Percentiles rank a stretch among this genome's conserved stretches.
phyloP scores from a whole-genome alignment of 345 rosid species.

The Pelargonium nanum region DNA sequence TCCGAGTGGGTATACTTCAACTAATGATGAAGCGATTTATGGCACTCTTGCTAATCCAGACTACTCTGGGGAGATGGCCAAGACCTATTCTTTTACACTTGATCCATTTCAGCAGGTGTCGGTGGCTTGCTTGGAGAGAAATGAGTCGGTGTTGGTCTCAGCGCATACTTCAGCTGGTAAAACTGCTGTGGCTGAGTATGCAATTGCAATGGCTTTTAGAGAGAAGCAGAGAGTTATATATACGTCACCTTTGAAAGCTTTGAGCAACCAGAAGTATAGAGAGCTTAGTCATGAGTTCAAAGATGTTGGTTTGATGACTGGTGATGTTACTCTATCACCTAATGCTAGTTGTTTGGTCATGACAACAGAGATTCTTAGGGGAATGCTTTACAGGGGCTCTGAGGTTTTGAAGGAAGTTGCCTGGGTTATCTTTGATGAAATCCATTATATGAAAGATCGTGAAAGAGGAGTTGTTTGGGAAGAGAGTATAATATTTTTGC shows the following conservation, averaged over 20 bases:
- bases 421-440: slow-evolving; percentile 97
- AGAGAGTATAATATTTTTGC: slow-evolving; percentile 90
- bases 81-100: slow-evolving; percentile 59
- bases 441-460: slow-evolving; percentile 95
- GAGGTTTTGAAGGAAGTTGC: slow-evolving; percentile 96
- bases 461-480: slow-evolving; percentile 99
- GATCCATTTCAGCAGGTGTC: slow-evolving; percentile 90
- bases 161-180: slow-evolving; percentile 98
- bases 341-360: slow-evolving; percentile 92
- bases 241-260: slow-evolving; percentile 90
- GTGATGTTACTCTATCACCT: slow-evolving; percentile 93
- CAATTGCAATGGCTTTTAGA: slow-evolving; percentile 92
- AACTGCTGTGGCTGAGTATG: slow-evolving; percentile 99
- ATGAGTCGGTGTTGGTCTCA: slow-evolving; percentile 89
- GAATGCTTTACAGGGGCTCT: slow-evolving; percentile 92
- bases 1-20: slow-evolving; percentile 48
- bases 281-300: slow-evolving; percentile 85
- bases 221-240: slow-evolving; percentile 92
- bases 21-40: slow-evolving; percentile 42
- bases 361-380: slow-evolving; percentile 96
- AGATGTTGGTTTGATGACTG: slow-evolving; percentile 98
- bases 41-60: slow-evolving; percentile 72
- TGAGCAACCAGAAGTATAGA: slow-evolving; percentile 97
- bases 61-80: slow-evolving; percentile 72
- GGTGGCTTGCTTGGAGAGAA: slow-evolving; percentile 78